Conservation (phyloP, 768 basidiomycete genomes). For the Hemileccinum impolitum region DNA sequence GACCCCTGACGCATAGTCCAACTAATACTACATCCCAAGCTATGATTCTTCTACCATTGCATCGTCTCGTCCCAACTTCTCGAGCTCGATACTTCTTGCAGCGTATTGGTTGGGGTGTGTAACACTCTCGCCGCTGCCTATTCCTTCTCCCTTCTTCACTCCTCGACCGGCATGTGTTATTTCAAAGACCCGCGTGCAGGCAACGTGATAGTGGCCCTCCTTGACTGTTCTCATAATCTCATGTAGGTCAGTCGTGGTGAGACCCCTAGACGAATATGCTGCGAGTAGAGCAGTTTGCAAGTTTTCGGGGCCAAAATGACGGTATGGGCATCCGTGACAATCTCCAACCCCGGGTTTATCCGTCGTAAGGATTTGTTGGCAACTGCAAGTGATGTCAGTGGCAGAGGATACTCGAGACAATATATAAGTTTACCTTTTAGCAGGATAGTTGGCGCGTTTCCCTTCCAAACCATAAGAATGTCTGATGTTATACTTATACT, state of each 20-base stretch:
- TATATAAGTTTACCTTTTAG: constrained; percentile 63
- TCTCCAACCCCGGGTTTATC: constrained; percentile 67
- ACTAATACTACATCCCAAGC: not conserved
- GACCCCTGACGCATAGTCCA: too few species aligned
- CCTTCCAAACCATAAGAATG: constrained; percentile 95
- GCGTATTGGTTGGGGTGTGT: constrained; percentile 94
- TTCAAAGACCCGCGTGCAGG: constrained; percentile 96
- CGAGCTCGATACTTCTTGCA: constrained; percentile 67
- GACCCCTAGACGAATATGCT: constrained; percentile 59
- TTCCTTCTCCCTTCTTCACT: constrained; percentile 85
- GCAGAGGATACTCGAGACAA: not conserved
- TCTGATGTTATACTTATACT: constrained; percentile 95
- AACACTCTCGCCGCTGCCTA: constrained; percentile 82
- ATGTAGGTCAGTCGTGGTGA: constrained; percentile 65
- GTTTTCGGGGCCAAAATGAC: constrained; percentile 82
- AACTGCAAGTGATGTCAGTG: constrained; percentile 47
- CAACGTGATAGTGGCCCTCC: constrained; percentile 84
- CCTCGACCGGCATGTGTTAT: constrained; percentile 72
- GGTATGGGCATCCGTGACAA: constrained; percentile 89
- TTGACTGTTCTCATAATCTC: constrained; percentile 84
- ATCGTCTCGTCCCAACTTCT: constrained; percentile 41
- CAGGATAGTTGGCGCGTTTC: constrained; percentile 89
- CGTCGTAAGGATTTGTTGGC: constrained; percentile 77
- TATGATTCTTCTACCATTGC: constrained; percentile 41
- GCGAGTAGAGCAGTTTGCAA: constrained; percentile 73